Evolutionary conservation across 1,284 basidiomycete genomes (phyloP).

Genomic region (Boletus sp.): DNA sequence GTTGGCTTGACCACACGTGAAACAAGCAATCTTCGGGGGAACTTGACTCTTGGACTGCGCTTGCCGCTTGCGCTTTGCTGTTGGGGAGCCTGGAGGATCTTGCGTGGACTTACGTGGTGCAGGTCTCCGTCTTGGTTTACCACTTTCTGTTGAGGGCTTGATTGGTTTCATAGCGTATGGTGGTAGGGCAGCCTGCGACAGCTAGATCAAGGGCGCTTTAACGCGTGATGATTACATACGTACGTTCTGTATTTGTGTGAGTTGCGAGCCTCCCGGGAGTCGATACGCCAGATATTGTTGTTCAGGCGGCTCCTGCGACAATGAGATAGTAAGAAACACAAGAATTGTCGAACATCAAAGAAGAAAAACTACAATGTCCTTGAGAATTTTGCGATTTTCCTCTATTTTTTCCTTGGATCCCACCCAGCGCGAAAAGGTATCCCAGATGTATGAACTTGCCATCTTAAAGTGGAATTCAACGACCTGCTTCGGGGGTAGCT

Average conservation of each 20-base stretch:
- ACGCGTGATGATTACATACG: slow-evolving; percentile 2
- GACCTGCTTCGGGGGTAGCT: slow-evolving; percentile 38
- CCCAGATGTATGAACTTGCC: slow-evolving; percentile 52
- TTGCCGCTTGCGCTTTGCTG: slow-evolving; percentile 38
- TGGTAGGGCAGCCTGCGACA: slow-evolving; percentile 49
- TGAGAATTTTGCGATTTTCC: slow-evolving; percentile 47
- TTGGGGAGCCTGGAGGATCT: slow-evolving; percentile 24
- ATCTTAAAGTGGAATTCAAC: slow-evolving; percentile 53
- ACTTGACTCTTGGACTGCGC: slow-evolving; percentile 29
- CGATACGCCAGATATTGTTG: slow-evolving; percentile 61
- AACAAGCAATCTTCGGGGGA: slow-evolving; percentile 54
- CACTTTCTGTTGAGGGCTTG: slow-evolving; percentile 43
- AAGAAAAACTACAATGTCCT: slow-evolving; percentile 43
- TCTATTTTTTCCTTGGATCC: slow-evolving; percentile 52
- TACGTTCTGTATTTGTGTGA: slow-evolving; percentile 63
- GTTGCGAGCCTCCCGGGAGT: slow-evolving; percentile 55
- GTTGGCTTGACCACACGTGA: slow-evolving; percentile 61
- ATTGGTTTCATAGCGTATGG: slow-evolving; percentile 59
- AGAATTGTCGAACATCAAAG: neutral
- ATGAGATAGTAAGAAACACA: slow-evolving; percentile 6
- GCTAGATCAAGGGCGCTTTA: slow-evolving; percentile 2
- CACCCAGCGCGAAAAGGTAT: slow-evolving; percentile 59
- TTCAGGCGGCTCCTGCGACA: slow-evolving; percentile 41
- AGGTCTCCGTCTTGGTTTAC: slow-evolving; percentile 38
- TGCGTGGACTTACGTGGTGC: slow-evolving; percentile 33